These are phyloP conservation scores for Melastoma candidum DNA, from an alignment of 441 rosid genomes.

Conservation along the genomic window DNA sequence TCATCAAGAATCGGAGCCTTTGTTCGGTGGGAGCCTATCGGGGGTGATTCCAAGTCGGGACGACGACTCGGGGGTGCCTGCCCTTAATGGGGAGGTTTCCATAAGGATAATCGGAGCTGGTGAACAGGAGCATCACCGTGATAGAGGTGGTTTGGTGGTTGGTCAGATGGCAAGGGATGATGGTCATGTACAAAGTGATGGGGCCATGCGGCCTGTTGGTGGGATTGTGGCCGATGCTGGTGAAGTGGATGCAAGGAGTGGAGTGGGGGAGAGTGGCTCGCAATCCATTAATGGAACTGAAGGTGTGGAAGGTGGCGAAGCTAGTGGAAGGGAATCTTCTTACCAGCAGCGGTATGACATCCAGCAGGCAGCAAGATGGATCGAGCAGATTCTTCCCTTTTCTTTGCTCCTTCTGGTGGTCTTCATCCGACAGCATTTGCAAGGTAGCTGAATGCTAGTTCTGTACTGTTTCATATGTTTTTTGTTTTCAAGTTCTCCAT, in stretches of 20 bases:
- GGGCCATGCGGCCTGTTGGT: constrained; percentile 19
- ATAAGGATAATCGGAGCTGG: constrained; percentile 84
- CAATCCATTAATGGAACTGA: constrained; percentile 34
- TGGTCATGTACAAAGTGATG: constrained; percentile 25
- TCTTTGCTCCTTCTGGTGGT: constrained; percentile 72
- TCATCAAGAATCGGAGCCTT: constrained; percentile 44
- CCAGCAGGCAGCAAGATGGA: constrained; percentile 79
- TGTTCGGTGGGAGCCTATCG: constrained; percentile 18
- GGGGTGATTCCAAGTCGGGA: constrained; percentile 19
- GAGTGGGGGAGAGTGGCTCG: constrained; percentile 35
- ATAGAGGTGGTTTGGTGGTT: constrained; percentile 35
- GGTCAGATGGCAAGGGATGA: constrained; percentile 32
- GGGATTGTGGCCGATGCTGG: constrained; percentile 18
- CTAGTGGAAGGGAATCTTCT: constrained; percentile 50
- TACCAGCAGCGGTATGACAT: constrained; percentile 64
- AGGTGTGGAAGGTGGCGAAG: constrained; percentile 26
- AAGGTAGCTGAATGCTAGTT: constrained; percentile 30
- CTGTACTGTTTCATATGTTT: no score
- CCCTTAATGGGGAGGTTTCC: constrained; percentile 69
- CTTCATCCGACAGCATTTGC: constrained; percentile 78
- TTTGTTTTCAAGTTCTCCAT: no score
- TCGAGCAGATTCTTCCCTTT: constrained; percentile 71
- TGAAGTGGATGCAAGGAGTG: constrained; percentile 34
- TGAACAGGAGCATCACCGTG: constrained; percentile 58
- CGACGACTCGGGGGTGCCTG: constrained; percentile 31